Base-by-base conservation (phyloP, 1,284 basidiomycete species). In the Puccinia sorghi region DNA sequence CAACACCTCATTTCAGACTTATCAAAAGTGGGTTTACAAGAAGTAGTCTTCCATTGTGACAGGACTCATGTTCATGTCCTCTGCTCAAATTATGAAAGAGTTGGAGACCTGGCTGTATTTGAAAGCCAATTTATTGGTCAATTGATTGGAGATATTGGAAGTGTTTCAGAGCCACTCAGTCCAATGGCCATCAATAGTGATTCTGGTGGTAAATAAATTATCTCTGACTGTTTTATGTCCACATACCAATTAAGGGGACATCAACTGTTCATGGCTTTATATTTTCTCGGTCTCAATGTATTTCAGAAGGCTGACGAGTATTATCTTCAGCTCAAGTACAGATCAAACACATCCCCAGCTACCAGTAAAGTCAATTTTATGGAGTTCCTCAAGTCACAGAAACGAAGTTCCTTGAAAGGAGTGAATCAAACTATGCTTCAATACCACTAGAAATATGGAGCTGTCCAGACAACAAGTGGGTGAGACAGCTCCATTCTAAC, bases 181-280 rank as follows among this genome's bases (percentile, higher is more conserved):
- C 9, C 9, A 41, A 22, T 41, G 12, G 25, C 39, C 4, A 17
- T 63, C 22, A 11, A n/a, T 5, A 39, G 39, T 41, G 32, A 63
- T n/a, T 12, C 1, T 63, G 32, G 32, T 32, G 32, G 4, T 32
- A 32, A 32, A 32, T 2, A 32, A 32, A 32, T 11, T 41, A 39
- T 63, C 39, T 63, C 1, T 13, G 17, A 63, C 5, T 43, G 7
- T 63, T 63, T 39, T 63, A 39, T 43, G 6, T 20, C 12, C 20
- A 63, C 11, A 39, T 9, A 17, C 37, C 37, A 63, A 41, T 17
- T 2, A 13, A 43, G 12, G 17, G 25, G 3, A 17, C 37, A 20
- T 39, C 61, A 32, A n/a, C 17, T 37, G 61, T 63, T 41, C 39
- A 63, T 63, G 61, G 39, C 8, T 63, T 63, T 63, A 6, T 63